Conservation (phyloP, 2,329 filamentous ascomycete species). For the Alternaria ethzedia region DNA sequence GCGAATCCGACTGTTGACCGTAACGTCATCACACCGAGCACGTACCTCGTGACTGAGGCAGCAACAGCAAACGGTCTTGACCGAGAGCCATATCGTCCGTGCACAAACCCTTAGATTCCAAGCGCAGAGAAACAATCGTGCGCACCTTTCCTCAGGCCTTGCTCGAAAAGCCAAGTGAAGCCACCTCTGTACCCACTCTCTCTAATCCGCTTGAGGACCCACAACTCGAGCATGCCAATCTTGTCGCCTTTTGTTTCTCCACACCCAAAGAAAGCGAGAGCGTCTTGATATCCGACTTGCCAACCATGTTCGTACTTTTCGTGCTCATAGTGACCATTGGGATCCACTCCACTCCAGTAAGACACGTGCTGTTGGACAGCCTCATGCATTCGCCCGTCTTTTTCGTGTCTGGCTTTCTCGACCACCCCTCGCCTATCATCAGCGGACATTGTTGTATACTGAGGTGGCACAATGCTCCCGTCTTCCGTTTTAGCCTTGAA, state of each 20-base stretch:
- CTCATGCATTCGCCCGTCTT: constrained; percentile 41
- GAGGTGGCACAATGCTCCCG: constrained; percentile 48
- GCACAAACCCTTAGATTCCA: constrained; percentile 17
- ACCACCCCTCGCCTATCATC: constrained; percentile 36
- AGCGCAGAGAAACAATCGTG: constrained; percentile 45
- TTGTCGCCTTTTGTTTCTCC: constrained; percentile 53
- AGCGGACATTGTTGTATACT: constrained; percentile 29
- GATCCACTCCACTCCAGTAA: constrained; percentile 58
- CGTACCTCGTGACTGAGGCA: neutral
- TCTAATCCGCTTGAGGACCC: constrained; percentile 61
- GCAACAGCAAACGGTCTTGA: neutral
- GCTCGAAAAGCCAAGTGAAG: constrained; percentile 60
- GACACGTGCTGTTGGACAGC: constrained; percentile 54
- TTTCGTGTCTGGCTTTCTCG: constrained; percentile 50
- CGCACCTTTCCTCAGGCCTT: constrained; percentile 56
- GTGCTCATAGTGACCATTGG: constrained; percentile 58
- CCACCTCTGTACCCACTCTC: constrained; percentile 58
- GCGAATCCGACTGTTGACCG: neutral
- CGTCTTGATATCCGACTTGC: constrained; percentile 63
- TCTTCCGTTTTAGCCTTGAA: constrained; percentile 61
- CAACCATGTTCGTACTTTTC: constrained; percentile 63
- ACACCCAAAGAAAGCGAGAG: constrained; percentile 57
- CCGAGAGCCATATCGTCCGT: neutral
- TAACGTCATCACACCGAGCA: neutral
- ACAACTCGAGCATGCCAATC: constrained; percentile 65